A percentile compares a stretch with the other conserved stretches of the same genome.
Evolutionary conservation across 31 red algal genomes (phyloP).

Genomic region (Endocladia muricata): DNA sequence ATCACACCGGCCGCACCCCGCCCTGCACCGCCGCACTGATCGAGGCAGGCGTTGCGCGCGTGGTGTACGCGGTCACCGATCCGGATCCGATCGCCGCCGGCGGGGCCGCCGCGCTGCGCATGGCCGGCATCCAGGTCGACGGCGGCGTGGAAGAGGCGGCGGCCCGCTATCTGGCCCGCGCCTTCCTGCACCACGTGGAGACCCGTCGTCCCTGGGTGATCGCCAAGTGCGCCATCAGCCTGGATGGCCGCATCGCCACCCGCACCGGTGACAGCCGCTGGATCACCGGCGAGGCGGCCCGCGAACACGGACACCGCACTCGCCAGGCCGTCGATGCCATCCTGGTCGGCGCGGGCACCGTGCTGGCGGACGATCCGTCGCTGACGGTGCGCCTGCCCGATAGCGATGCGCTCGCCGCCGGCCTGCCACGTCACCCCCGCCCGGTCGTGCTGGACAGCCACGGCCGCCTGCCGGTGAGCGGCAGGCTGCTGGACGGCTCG

Average conservation of each 20-base stretch:
- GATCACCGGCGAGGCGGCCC: constrained; percentile 61
- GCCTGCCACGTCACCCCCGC: constrained; percentile 63
- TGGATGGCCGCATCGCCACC: constrained; percentile 92
- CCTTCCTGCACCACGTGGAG: constrained; percentile 48
- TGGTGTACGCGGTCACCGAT: constrained; percentile 79
- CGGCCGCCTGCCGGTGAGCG: constrained; percentile 28
- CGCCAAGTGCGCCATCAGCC: constrained; percentile 87
- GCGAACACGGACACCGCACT: constrained; percentile 64
- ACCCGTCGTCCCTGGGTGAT: constrained; percentile 60
- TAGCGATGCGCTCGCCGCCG: constrained; percentile 22
- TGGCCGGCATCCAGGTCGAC: constrained; percentile 65
- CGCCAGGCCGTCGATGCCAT: constrained; percentile 82
- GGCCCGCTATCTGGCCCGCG: constrained; percentile 32
- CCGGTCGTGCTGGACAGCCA: constrained; percentile 16
- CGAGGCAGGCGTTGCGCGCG: constrained; percentile 50
- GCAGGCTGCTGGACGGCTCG: background rate
- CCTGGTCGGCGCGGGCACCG: constrained; percentile 81
- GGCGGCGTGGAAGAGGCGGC: constrained; percentile 40
- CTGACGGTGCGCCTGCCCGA: constrained; percentile 76
- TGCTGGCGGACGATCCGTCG: constrained; percentile 76
- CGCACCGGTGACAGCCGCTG: constrained; percentile 70
- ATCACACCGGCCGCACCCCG: constrained; percentile 77
- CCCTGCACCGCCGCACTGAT: constrained; percentile 84
- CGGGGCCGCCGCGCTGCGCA: constrained; percentile 49
- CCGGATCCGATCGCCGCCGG: constrained; percentile 73